Evolutionary conservation across 1,284 basidiomycete species (phyloP), one percentile per base, ranked within the genome.

Genomic region (Ceratorhiza oryzae-sativae): DNA sequence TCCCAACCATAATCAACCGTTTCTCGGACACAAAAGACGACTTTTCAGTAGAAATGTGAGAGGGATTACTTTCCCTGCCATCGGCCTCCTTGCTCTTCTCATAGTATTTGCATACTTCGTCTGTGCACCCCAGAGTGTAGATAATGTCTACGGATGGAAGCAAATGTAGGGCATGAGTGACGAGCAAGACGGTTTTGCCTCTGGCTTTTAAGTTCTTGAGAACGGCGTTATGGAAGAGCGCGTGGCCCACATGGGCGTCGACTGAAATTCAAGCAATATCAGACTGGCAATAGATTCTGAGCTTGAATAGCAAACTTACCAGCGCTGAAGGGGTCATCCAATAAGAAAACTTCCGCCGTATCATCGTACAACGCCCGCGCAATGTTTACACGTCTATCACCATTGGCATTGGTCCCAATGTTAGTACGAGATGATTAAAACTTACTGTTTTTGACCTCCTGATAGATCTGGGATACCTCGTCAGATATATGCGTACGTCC

Each of bases 201-300:
- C 76, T 73, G 3, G 85, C 79, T 8, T n/a, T 32, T 3, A 25
- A n/a, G 30, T 82, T 85, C 75, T 88, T 86, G 73, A 88, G 84
- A 73, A 96, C 84, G 32, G 94, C 92, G 75, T 95, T 90, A 77
- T 90, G 87, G 82, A 96, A 95, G 34, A 97, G 88, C 4, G 88
- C 84, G 78, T 91, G 92, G 48, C 93, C 94, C 53, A 96, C 93
- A 76, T 95, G 93, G 1, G 94, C 93, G 78, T 92, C 93, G 41
- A 93, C 84, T 36, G 90, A 90, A 6, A 86, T 89, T 6, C 13
- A 13, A 39, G 13, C 75, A 90, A 92, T 60, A 23, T 39, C 10
- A 41, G 51, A 20, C 36, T 39, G 8, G 36, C 8, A 39, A 6
- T 39, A 13, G 13, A n/a, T n/a, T n/a, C n/a, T 39, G 36, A 13